These are phyloP conservation scores for Plasmodium knowlesi DNA, from an alignment of 169 alveolate species.

Conservation along the genomic window DNA sequence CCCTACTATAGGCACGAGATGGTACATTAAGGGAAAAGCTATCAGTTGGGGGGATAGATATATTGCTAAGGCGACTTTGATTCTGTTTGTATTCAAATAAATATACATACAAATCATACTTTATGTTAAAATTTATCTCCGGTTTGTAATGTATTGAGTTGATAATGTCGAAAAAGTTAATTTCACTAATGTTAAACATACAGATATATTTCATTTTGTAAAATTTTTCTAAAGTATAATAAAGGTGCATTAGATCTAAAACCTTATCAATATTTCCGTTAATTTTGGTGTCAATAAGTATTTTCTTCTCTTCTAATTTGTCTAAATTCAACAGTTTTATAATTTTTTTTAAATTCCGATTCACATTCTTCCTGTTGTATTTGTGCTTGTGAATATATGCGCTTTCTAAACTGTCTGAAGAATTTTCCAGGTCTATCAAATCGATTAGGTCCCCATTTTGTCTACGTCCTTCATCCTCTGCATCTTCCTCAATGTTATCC, in stretches of 20 bases:
- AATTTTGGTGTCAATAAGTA: constrained; percentile 58
- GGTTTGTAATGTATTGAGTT: constrained; percentile 67
- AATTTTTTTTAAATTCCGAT: constrained; percentile 41
- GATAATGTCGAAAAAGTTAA: constrained; percentile 32
- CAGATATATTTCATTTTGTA: constrained; percentile 70
- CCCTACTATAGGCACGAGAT: constrained; percentile 40
- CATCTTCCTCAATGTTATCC: not conserved
- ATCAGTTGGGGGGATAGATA: constrained; percentile 5
- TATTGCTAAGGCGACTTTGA: constrained; percentile 11
- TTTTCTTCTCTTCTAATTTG: constrained; percentile 56
- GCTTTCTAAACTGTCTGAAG: constrained; percentile 74
- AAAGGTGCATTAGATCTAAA: constrained; percentile 62
- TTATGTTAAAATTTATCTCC: constrained; percentile 48
- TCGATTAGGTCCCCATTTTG: constrained; percentile 40
- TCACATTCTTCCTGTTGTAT: constrained; percentile 60
- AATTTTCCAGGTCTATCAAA: constrained; percentile 32
- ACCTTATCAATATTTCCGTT: constrained; percentile 30
- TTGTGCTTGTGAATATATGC: constrained; percentile 74
- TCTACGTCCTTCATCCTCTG: not conserved
- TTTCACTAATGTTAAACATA: constrained; percentile 36
- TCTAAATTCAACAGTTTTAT: constrained; percentile 42
- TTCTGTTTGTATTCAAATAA: constrained; percentile 34
- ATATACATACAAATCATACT: constrained; percentile 65
- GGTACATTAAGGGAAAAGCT: constrained; percentile 9
- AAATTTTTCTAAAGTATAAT: constrained; percentile 66